A percentile compares a stretch with the other conserved stretches of the same genome.
phyloP scores from a whole-genome alignment of 345 rosid species.

The Ceriops tagal region DNA sequence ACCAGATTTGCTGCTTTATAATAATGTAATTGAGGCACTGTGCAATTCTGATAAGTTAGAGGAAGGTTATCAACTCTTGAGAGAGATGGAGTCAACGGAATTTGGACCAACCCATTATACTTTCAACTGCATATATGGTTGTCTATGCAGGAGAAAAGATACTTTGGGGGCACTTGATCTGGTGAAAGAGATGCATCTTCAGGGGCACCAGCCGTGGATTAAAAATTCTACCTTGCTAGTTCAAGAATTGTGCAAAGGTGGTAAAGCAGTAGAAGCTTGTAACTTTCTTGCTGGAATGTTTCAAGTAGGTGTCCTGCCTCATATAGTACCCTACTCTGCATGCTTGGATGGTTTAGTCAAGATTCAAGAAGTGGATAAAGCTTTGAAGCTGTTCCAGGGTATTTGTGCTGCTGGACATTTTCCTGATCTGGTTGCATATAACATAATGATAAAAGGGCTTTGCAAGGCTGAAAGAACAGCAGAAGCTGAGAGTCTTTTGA shows the following conservation, averaged over 20 bases:
- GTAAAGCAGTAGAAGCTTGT: slow-evolving; percentile 58
- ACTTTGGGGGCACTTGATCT: slow-evolving; percentile 54
- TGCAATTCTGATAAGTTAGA: slow-evolving; percentile 64
- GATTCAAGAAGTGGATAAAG: slow-evolving; percentile 52
- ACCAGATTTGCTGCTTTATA: slow-evolving; percentile 42
- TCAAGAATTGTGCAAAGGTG: slow-evolving; percentile 48
- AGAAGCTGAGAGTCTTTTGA: slow-evolving; percentile 54
- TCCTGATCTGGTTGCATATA: slow-evolving; percentile 80
- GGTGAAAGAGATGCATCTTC: slow-evolving; percentile 60
- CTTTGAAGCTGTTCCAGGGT: slow-evolving; percentile 56
- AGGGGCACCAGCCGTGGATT: slow-evolving; percentile 79
- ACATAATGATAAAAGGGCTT: slow-evolving; percentile 69
- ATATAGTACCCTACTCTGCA: slow-evolving; percentile 75
- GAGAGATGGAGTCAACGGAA: slow-evolving; percentile 55
- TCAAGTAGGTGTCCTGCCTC: slow-evolving; percentile 71
- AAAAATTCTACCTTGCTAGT: slow-evolving; percentile 69
- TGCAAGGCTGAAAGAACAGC: slow-evolving; percentile 55
- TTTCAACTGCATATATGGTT: slow-evolving; percentile 59
- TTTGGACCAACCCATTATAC: slow-evolving; percentile 66
- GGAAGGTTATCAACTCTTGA: slow-evolving; percentile 53
- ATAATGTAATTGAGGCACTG: slow-evolving; percentile 53
- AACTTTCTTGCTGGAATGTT: slow-evolving; percentile 56
- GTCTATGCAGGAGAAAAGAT: slow-evolving; percentile 60
- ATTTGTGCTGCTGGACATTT: slow-evolving; percentile 52
- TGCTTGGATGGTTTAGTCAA: slow-evolving; percentile 60